Base-by-base conservation (phyloP, 2,329 filamentous ascomycete genomes). In the Fusarium musae region DNA sequence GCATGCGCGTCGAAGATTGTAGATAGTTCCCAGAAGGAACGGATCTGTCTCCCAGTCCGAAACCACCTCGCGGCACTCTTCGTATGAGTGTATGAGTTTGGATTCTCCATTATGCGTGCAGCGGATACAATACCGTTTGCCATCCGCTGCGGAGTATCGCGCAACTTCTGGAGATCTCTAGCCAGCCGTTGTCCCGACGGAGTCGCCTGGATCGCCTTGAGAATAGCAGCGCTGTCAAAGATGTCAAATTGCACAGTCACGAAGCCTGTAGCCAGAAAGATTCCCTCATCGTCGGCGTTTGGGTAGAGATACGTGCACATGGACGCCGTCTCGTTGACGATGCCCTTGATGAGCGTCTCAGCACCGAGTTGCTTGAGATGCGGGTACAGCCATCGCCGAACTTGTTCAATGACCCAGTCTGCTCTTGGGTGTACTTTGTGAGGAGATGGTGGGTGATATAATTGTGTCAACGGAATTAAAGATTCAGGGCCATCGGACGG, bases 61-160 rank as follows among this genome's bases (percentile, higher is more conserved):
- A 0, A 23, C 19, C 0, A 2, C 5, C 1, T 30, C 8, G 15
- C 10, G 19, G 7, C 36, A 40, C 26, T 30, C 0, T 17, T 10
- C 2, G 40, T n/a, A 54, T 6, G 10, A 13, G 0, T 0, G 40
- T n/a, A 54, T 6, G 10, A 13, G 0, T 0, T 0, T 1, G 52
- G 52, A 30, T 40, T 5, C 36, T 40, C 2, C 15, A 54, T 54
- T 6, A 54, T 30, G 19, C 19, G 36, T 3, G 36, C 52, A n/a
- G 15, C 7, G 1, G 0, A 17, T 1, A 30, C 2, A 1, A 54
- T n/a, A 0, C 36, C 52, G 2, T 54, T 26, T 30, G 10, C 36
- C 0, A 54, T 0, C 15, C 26, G 26, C 7, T 30, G 36, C 1
- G 36, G 52, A n/a, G 5, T 19, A 4, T 40, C 26, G 10, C 52